Conservation (phyloP, 2,329 filamentous ascomycete genomes). For the Paraphaeosphaeria sporulosa region DNA sequence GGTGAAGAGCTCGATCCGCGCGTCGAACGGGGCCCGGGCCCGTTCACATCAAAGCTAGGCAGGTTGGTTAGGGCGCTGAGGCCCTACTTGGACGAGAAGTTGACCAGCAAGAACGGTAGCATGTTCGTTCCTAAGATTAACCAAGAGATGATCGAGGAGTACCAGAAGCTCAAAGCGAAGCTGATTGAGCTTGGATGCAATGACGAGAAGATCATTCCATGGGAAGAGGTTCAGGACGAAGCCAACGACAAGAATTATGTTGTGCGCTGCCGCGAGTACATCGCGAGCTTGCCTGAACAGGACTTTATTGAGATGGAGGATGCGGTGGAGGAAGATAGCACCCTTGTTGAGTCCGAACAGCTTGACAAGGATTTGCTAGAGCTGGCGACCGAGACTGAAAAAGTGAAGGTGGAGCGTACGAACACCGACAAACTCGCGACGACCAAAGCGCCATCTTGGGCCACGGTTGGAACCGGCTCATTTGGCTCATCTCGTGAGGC, state of each 20-base stretch:
- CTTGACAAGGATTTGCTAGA: conserved; percentile 3
- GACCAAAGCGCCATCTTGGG: not conserved
- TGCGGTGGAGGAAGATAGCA: not conserved
- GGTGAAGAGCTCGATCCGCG: conserved; percentile 14
- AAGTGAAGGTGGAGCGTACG: not conserved
- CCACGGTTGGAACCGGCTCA: not conserved
- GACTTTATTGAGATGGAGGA: not conserved
- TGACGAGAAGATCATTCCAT: not conserved
- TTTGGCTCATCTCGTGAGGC: not conserved
- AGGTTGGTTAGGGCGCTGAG: conserved; percentile 9
- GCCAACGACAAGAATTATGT: not conserved
- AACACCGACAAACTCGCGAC: not conserved
- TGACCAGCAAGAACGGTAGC: not conserved
- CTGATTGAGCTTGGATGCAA: conserved; percentile 2
- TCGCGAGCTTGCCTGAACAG: conserved; percentile 1
- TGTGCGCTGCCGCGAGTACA: not conserved
- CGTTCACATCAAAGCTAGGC: conserved; percentile 27
- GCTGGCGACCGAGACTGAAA: not conserved
- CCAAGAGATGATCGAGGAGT: conserved; percentile 1
- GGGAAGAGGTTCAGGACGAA: conserved; percentile 1
- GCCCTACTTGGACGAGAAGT: not conserved
- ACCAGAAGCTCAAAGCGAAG: not conserved
- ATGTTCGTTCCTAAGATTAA: conserved; percentile 3
- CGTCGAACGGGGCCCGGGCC: conserved; percentile 13
- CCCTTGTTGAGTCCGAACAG: not conserved